These are phyloP conservation scores for Coemansia brasiliensis DNA, from an alignment of 192 early-diverging fungal genomes.

Conservation along the genomic window DNA sequence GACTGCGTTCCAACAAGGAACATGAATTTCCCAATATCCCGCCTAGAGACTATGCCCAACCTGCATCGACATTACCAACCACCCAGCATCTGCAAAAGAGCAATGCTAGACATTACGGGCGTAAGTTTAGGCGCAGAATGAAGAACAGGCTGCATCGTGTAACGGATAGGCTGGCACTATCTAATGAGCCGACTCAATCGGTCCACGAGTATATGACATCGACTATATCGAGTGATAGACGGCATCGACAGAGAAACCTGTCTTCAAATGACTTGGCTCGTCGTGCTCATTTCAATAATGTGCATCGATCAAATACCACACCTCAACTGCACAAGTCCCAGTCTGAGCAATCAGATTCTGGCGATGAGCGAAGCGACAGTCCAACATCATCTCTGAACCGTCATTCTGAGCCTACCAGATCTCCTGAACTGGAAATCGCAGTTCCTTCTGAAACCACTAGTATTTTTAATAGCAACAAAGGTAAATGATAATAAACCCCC, in stretches of 20 bases:
- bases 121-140: constrained; percentile 8
- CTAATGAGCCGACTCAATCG: constrained; percentile 7
- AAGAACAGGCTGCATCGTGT: constrained; percentile 11
- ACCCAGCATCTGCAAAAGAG: neutral
- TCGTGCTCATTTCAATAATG: neutral
- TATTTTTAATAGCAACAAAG: too few relatives aligned
- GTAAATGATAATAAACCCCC: too few relatives aligned
- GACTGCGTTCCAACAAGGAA: neutral
- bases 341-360: too few relatives aligned
- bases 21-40: neutral
- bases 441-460: too few relatives aligned
- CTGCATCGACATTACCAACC: neutral
- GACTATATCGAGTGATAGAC: too few relatives aligned
- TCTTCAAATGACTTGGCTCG: neutral
- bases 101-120: neutral
- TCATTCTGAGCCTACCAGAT: too few relatives aligned
- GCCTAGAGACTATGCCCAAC: neutral
- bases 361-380: too few relatives aligned
- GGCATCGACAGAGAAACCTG: too few relatives aligned
- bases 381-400: too few relatives aligned
- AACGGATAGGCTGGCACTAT: constrained; percentile 12
- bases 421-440: too few relatives aligned
- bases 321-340: too few relatives aligned
- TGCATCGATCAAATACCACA: neutral
- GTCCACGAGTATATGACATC: constrained; percentile 28